These are phyloP conservation scores for Candida tetrigidarum DNA, from an alignment of 1,139 yeast genomes.

Conservation along the genomic window DNA sequence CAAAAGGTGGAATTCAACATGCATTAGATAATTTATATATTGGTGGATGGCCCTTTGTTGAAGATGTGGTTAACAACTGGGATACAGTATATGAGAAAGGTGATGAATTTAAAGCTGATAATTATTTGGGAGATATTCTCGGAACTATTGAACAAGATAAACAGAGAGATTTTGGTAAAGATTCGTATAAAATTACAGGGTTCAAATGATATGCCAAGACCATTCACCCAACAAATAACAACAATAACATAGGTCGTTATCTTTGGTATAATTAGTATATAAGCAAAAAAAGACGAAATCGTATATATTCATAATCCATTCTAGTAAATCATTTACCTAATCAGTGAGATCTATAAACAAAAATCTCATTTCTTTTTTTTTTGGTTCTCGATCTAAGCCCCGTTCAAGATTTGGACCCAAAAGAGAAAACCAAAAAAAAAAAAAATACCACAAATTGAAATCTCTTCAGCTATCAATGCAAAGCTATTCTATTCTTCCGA, in stretches of 20 bases:
- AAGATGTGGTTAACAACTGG: constrained; percentile 59
- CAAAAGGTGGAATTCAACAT: constrained; percentile 56
- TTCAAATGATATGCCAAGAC: background rate
- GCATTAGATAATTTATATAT: constrained; percentile 55
- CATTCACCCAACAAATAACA: background rate
- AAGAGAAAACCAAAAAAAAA: no score
- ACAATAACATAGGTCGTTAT: no score
- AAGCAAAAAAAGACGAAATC: no score
- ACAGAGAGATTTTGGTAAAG: constrained; percentile 33
- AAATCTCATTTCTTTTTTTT: no score
- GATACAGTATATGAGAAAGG: constrained; percentile 45
- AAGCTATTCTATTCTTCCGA: background rate
- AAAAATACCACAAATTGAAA: no score
- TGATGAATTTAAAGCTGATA: constrained; percentile 43
- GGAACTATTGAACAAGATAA: constrained; percentile 50
- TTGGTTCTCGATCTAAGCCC: no score
- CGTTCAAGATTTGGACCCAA: no score
- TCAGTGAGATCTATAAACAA: no score
- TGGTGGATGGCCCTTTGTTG: constrained; percentile 60
- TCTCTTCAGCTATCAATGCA: no score
- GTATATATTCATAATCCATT: no score
- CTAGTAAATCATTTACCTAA: no score
- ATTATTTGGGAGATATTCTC: constrained; percentile 64
- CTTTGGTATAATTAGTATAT: no score
- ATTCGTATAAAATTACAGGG: constrained; percentile 21